These are phyloP conservation scores for Chytridium lagenaria DNA, from an alignment of 371 early-diverging fungal genomes.

Conservation along the genomic window DNA sequence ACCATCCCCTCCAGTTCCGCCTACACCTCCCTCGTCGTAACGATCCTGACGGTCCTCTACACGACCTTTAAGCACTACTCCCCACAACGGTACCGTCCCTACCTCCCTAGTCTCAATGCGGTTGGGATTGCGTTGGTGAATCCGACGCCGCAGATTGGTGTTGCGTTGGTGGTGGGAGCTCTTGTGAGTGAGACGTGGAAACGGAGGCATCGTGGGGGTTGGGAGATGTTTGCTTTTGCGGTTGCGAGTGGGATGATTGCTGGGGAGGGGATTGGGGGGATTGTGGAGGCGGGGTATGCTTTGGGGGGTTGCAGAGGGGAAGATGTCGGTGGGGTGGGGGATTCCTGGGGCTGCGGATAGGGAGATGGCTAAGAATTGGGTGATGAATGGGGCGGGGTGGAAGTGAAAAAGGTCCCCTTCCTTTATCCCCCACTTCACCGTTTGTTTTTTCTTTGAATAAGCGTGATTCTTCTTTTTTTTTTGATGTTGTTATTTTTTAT, in stretches of 20 bases:
- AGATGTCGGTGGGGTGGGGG: neutral
- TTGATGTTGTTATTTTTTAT: too few relatives aligned
- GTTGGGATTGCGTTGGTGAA: constrained; percentile 72
- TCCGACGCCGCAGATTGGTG: constrained; percentile 7
- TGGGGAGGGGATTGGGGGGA: constrained; percentile 76
- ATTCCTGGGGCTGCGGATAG: constrained; percentile 10
- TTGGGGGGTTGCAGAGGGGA: constrained; percentile 42
- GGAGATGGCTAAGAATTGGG: neutral
- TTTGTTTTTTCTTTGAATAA: too few relatives aligned
- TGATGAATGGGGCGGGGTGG: neutral
- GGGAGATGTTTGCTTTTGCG: constrained; percentile 64
- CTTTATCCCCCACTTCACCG: too few relatives aligned
- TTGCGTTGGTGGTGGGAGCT: constrained; percentile 70
- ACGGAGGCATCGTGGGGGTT: constrained; percentile 40
- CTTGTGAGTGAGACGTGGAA: constrained; percentile 63
- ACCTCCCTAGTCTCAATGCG: constrained; percentile 67
- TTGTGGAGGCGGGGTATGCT: constrained; percentile 65
- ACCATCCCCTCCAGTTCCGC: constrained; percentile 28
- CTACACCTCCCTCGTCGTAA: constrained; percentile 20
- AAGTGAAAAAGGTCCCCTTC: too few relatives aligned
- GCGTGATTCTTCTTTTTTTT: too few relatives aligned
- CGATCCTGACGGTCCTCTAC: constrained; percentile 56
- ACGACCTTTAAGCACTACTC: constrained; percentile 62
- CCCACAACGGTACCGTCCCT: neutral
- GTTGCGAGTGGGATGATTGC: constrained; percentile 75